Base-by-base conservation (phyloP, 106 monocot genomes). In the Dendrobium chrysotoxum region DNA sequence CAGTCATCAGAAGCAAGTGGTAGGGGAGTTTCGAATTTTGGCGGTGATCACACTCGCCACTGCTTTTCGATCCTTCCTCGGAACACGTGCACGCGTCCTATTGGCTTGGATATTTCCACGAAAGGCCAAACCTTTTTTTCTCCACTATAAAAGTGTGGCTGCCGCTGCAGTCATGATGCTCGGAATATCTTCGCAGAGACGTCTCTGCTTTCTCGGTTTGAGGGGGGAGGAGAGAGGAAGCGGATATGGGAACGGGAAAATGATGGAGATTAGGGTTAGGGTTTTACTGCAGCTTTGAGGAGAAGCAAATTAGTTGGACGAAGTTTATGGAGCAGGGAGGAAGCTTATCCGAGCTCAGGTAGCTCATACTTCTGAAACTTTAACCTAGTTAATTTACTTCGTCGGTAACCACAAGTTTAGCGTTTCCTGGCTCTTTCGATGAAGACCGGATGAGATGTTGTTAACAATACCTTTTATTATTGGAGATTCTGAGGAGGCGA, bases 151-250 rank as follows among this genome's bases (percentile, higher is more conserved):
- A 65, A 65, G n/a, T 25, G 64, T 23, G 64, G 64, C 64, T 65
- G 64, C 64, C 64, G 64, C 64, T 65, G 26, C 26, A 65, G 64
- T 26, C 7, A 4, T 65, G 20, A 65, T 65, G 64, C 64, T 65
- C 64, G 50, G 74, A 74, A 74, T 74, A 74, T 74, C 74, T 74
- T 74, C 20, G 35, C 71, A 21, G 71, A 5, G 71, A 71, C 31
- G 71, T 16, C 74, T 74, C 21, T 74, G 74, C 74, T 41, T 74
- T 74, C 74, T 39, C 40, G 18, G 74, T 74, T 39, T 4, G 74
- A 18, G 40, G 38, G 7, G 6, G 1, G 72, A 39, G 72, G 13
- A 30, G 31, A 16, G 35, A 9, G 4, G 4, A 1, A 26, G 26
- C 12, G 16, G 26, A 28, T 11, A 13, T 5, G 10, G 41, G n/a